Percentiles rank a stretch among this genome's conserved stretches.
These are phyloP conservation scores for Hortaea sp. DNA, from an alignment of 2,329 filamentous ascomycete genomes.

Conservation along the genomic window DNA sequence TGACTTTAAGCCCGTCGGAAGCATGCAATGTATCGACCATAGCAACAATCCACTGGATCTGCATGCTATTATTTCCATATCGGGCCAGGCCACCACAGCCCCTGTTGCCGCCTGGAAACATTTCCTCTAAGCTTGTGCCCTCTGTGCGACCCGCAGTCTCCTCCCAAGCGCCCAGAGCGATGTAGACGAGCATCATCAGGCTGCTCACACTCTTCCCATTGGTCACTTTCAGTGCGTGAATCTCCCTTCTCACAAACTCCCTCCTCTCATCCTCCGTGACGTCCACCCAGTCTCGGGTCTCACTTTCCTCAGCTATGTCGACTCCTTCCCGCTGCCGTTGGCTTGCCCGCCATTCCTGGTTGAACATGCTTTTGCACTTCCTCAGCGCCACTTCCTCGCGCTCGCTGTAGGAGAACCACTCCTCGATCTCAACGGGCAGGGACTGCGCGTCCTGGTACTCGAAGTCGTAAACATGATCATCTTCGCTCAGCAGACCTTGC, in stretches of 20 bases:
- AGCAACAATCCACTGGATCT: conserved; percentile 35
- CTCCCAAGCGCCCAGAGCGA: conserved; percentile 40
- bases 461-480: conserved; percentile 61
- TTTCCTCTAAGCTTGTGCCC: conserved; percentile 15
- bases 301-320: conserved; percentile 21
- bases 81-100: conserved; percentile 22
- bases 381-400: conserved; percentile 74
- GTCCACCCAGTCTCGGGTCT: conserved; percentile 52
- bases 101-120: conserved; percentile 15
- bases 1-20: conserved; percentile 28
- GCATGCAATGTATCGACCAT: conserved; percentile 34
- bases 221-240: conserved; percentile 26
- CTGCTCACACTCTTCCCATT: conserved; percentile 21
- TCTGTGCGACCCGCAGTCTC: conserved; percentile 35
- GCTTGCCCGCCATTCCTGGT: conserved; percentile 55
- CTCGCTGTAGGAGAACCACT: conserved; percentile 92
- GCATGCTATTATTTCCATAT: conserved; percentile 27
- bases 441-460: conserved; percentile 42
- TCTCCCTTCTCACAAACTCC: conserved; percentile 44
- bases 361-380: conserved; percentile 65
- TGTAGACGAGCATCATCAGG: conserved; percentile 36
- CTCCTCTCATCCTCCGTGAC: conserved; percentile 46
- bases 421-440: conserved; percentile 82
- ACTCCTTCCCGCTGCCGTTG: too few relatives aligned
- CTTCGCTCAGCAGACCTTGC: conserved; percentile 21